A percentile compares a stretch with the other conserved stretches of the same genome.
Evolutionary conservation across 768 basidiomycete genomes (phyloP).

Genomic region (Auriscalpium vulgare): DNA sequence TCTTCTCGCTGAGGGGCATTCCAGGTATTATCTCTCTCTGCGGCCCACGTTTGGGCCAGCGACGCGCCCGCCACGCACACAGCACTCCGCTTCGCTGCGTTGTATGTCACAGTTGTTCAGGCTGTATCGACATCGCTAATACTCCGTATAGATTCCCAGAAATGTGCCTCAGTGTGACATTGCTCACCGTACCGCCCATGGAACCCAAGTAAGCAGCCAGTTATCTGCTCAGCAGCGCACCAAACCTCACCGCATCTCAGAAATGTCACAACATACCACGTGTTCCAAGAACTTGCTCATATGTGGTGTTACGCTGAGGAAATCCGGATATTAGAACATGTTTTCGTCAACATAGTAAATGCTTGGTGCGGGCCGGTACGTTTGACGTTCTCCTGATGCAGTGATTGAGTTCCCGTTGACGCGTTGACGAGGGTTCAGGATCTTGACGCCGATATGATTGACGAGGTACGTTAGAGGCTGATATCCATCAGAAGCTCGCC

Average conservation of each 20-base stretch:
- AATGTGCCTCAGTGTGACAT: conserved; percentile 14
- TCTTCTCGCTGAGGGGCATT: not conserved
- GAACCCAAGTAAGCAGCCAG: conserved; percentile 5
- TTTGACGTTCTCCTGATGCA: not conserved
- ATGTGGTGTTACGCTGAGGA: conserved; percentile 20
- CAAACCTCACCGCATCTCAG: not conserved
- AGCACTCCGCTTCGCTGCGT: conserved; percentile 17
- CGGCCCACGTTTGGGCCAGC: conserved; percentile 21
- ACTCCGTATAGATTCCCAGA: conserved; percentile 12
- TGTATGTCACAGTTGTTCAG: conserved; percentile 6
- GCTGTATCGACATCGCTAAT: too few relatives aligned
- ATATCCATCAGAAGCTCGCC: too few relatives aligned
- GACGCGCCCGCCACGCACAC: conserved; percentile 17
- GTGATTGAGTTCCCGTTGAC: not conserved
- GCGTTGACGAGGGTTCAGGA: conserved; percentile 1
- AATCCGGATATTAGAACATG: conserved; percentile 17
- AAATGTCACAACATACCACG: conserved; percentile 1
- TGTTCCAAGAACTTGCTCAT: conserved; percentile 15
- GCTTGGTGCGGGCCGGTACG: conserved; percentile 15
- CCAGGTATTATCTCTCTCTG: conserved; percentile 18
- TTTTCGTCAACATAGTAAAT: conserved; percentile 16
- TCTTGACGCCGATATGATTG: conserved; percentile 10
- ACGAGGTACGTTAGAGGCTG: conserved; percentile 6
- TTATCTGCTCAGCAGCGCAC: not conserved
- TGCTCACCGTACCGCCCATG: conserved; percentile 7